Conservation (phyloP, 495 filamentous ascomycete genomes). For the Oleoguttula mirabilis region DNA sequence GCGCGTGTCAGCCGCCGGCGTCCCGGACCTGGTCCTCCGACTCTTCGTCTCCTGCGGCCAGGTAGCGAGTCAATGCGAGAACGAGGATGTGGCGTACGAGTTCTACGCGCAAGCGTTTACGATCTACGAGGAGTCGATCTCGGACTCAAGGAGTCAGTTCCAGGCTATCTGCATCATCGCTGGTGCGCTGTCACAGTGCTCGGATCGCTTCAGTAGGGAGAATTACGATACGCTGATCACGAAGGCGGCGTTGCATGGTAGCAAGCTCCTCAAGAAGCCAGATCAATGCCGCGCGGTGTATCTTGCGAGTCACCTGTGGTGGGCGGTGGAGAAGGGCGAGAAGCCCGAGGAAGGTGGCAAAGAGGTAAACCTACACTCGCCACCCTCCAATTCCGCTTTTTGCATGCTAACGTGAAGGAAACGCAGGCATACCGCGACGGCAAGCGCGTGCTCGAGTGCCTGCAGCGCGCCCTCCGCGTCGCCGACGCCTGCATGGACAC, state of each 20-base stretch:
- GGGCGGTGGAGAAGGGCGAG: slow-evolving; percentile 79
- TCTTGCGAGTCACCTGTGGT: slow-evolving; percentile 92
- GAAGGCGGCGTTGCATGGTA: slow-evolving; percentile 90
- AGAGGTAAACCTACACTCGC: slow-evolving; percentile 47
- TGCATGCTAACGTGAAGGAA: slow-evolving; percentile 24
- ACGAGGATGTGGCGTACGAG: slow-evolving; percentile 93
- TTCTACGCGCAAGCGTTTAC: slow-evolving; percentile 98
- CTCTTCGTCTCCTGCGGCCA: slow-evolving; percentile 86
- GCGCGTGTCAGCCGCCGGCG: slow-evolving; percentile 54
- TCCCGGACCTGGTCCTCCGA: slow-evolving; percentile 75
- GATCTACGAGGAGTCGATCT: slow-evolving; percentile 91
- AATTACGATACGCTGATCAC: slow-evolving; percentile 98
- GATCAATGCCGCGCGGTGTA: slow-evolving; percentile 97
- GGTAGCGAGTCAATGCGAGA: slow-evolving; percentile 80
- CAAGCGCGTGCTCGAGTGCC: slow-evolving; percentile 88
- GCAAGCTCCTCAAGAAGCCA: slow-evolving; percentile 93
- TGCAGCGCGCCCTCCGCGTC: slow-evolving; percentile 88
- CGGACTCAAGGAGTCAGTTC: slow-evolving; percentile 90
- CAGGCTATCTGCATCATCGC: slow-evolving; percentile 94
- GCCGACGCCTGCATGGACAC: slow-evolving; percentile 99
- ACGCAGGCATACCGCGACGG: slow-evolving; percentile 85
- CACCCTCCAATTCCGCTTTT: not conserved
- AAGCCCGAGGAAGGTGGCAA: slow-evolving; percentile 60
- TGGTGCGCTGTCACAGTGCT: slow-evolving; percentile 70
- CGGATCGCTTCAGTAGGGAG: slow-evolving; percentile 73